A percentile compares a stretch with the other conserved stretches of the same genome.
These are phyloP conservation scores for Fraxinus dipetala DNA, from an alignment of 305 asterid species.

Conservation along the genomic window DNA sequence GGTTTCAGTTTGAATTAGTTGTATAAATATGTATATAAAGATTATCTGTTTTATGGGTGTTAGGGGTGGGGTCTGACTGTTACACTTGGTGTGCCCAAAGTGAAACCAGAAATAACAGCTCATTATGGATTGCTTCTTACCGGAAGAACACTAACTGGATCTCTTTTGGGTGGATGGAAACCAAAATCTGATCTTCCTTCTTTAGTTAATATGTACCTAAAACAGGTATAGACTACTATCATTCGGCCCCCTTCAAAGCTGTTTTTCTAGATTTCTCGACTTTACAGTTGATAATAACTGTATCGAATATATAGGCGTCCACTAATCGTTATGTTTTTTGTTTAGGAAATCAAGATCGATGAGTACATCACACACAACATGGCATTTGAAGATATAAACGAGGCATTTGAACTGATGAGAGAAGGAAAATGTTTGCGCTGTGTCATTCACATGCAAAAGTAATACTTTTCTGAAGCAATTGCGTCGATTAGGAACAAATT, in stretches of 20 bases:
- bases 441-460: slow-evolving; percentile 71
- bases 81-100: slow-evolving; percentile 92
- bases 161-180: slow-evolving; percentile 97
- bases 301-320: neutral
- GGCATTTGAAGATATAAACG: slow-evolving; percentile 25
- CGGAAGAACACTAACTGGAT: slow-evolving; percentile 82
- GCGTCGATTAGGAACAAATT: neutral
- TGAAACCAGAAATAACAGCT: slow-evolving; percentile 66
- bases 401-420: slow-evolving; percentile 74
- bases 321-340: neutral
- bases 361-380: slow-evolving; percentile 44
- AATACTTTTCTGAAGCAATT: slow-evolving; percentile 14
- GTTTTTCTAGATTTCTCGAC: neutral
- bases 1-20: neutral
- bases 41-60: neutral
- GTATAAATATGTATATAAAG: neutral
- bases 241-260: neutral
- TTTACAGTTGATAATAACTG: neutral
- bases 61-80: slow-evolving; percentile 33
- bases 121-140: slow-evolving; percentile 74
- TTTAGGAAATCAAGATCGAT: slow-evolving; percentile 82
- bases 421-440: slow-evolving; percentile 73
- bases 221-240: slow-evolving; percentile 42
- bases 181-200: slow-evolving; percentile 95
- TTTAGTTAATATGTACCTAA: slow-evolving; percentile 75